phyloP scores from a whole-genome alignment of 768 basidiomycete species.

The Gymnopilus junonius region DNA sequence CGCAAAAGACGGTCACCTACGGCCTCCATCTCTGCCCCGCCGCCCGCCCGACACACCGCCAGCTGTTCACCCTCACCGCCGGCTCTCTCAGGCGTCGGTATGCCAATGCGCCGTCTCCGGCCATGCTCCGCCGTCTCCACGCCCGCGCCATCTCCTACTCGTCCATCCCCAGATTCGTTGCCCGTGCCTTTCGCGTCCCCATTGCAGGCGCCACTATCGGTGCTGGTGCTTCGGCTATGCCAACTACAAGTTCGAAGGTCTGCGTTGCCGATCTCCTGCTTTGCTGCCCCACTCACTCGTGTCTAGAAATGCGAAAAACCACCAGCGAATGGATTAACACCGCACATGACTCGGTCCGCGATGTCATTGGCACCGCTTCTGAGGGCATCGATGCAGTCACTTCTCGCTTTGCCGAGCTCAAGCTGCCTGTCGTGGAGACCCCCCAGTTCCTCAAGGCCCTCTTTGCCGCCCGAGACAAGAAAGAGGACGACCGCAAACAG shows the following conservation, averaged over 20 bases:
- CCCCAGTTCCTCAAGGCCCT: slow-evolving; percentile 78
- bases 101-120: slow-evolving; percentile 39
- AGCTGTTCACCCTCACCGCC: slow-evolving; percentile 60
- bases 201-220: slow-evolving; percentile 89
- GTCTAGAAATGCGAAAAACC: slow-evolving; percentile 69
- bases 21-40: slow-evolving; percentile 45
- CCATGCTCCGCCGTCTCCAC: slow-evolving; percentile 66
- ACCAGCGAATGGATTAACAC: slow-evolving; percentile 68
- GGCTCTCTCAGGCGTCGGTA: slow-evolving; percentile 57
- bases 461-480: slow-evolving; percentile 40
- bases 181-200: slow-evolving; percentile 86
- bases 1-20: slow-evolving; percentile 57
- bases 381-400: slow-evolving; percentile 67
- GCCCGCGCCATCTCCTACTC: slow-evolving; percentile 82
- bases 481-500: slow-evolving; percentile 32
- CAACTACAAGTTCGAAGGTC: slow-evolving; percentile 96
- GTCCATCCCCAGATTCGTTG: slow-evolving; percentile 87
- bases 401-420: slow-evolving; percentile 61
- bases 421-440: slow-evolving; percentile 54
- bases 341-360: slow-evolving; percentile 73
- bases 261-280: slow-evolving; percentile 21
- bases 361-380: slow-evolving; percentile 72
- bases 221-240: slow-evolving; percentile 91
- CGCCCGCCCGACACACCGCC: slow-evolving; percentile 54
- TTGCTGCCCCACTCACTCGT: neutral